Evolutionary conservation across 2,329 filamentous ascomycete species (phyloP), one percentile per base, ranked within the genome.

Genomic region (Teratosphaeriaceae sp.): DNA sequence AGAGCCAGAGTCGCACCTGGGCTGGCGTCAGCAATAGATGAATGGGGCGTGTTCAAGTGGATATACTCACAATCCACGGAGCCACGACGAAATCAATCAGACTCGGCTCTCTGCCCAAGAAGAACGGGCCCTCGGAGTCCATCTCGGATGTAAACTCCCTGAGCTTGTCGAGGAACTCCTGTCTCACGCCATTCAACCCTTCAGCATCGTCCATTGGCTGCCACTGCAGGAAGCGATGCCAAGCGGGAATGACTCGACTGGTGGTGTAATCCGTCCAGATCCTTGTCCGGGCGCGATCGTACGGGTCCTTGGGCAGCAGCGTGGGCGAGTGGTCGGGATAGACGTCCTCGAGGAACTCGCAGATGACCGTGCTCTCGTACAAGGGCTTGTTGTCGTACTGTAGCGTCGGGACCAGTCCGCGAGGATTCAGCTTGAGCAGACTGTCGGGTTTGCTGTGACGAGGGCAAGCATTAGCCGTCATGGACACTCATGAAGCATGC

Each of bases 221-320:
- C 37, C 59, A 69, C 52, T 74, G 71, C 46, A 78, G 56, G 49
- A 76, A 76, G 3, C 77, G 75, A 64, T 88, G 84, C 52, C 82
- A 88, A 0, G 70, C 72, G 0, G 85, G 82, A 13, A 88, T 74
- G 44, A 89, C 79, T 42, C 80, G 70, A 8, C 71, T 76, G 30
- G 73, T 78, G 19, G 85, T 73, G 52, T 84, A 87, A 51, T 88
- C 83, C 31, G 81, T 82, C 84, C 84, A 89, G 39, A 89, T 76
- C 24, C 82, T 69, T 31, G 76, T 78, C 16, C 79, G 64, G 3
- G 85, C 85, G 40, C 76, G 71, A 42, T 78, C 72, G 55, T 86
- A 89, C 0, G 77, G 67, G 43, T 80, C 77, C 0, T 62, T 56
- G 0, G 84, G 80, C 8, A 85, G 64, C 3, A 89, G 61, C 1